Conservation (phyloP, 371 early-diverging fungal genomes). For the Mortierella sp. region DNA sequence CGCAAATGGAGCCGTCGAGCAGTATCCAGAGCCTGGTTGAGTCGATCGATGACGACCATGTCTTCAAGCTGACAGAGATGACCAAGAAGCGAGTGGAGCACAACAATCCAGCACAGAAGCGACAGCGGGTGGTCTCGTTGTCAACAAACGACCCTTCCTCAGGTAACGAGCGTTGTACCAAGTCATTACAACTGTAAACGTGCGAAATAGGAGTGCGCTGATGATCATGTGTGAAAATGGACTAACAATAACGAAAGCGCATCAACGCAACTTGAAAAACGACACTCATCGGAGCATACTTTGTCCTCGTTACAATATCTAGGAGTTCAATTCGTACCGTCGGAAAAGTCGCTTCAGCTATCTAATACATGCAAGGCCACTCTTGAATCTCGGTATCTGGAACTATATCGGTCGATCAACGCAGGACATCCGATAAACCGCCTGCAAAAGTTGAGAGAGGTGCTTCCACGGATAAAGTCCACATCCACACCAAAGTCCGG, state of each 20-base stretch:
- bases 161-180: constrained; percentile 20
- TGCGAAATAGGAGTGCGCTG: neutral
- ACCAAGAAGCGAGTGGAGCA: constrained; percentile 56
- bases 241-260: neutral
- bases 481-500: constrained; percentile 19
- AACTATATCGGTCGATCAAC: constrained; percentile 42
- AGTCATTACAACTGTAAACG: neutral
- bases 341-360: constrained; percentile 46
- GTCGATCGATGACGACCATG: constrained; percentile 56
- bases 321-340: constrained; percentile 32
- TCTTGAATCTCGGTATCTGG: constrained; percentile 39
- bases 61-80: constrained; percentile 54
- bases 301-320: neutral
- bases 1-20: constrained; percentile 38
- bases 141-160: constrained; percentile 17
- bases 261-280: neutral
- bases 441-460: constrained; percentile 29
- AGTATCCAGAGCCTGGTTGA: constrained; percentile 55
- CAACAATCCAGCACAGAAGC: constrained; percentile 50
- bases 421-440: constrained; percentile 45
- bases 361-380: constrained; percentile 42
- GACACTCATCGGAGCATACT: neutral
- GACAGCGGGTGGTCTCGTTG: constrained; percentile 43
- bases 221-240: constrained; percentile 11
- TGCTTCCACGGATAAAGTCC: constrained; percentile 30